These are phyloP conservation scores for Extremus antarcticus DNA, from an alignment of 495 filamentous ascomycete species.

Conservation along the genomic window DNA sequence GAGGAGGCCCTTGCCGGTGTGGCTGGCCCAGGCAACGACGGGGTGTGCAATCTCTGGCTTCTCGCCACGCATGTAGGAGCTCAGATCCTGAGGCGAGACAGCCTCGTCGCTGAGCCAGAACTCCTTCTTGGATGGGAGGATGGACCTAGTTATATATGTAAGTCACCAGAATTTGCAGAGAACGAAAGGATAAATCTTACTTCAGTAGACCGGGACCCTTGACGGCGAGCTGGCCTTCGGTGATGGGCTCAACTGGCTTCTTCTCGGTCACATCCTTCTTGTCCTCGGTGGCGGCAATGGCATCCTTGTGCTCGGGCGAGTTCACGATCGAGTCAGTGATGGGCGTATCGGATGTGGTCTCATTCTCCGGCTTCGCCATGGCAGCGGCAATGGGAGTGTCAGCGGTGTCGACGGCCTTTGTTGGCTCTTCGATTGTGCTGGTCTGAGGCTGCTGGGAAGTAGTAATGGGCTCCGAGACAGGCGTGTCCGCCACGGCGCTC, in stretches of 20 bases:
- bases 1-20: constrained; percentile 91
- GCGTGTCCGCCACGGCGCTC: constrained; percentile 1
- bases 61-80: constrained; percentile 70
- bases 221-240: constrained; percentile 71
- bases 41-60: constrained; percentile 73
- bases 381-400: constrained; percentile 41
- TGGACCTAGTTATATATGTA: constrained; percentile 36
- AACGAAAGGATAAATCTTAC: constrained; percentile 58
- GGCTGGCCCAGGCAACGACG: constrained; percentile 72
- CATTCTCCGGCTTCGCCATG: constrained; percentile 33
- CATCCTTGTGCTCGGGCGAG: not conserved
- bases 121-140: constrained; percentile 64
- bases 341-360: constrained; percentile 29
- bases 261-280: constrained; percentile 39
- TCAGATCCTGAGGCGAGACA: constrained; percentile 61
- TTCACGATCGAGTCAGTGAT: not conserved
- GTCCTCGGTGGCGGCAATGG: too few relatives aligned
- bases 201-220: constrained; percentile 85
- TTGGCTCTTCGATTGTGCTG: not conserved
- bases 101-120: constrained; percentile 90
- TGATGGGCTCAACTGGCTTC: constrained; percentile 50
- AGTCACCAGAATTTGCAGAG: constrained; percentile 10
- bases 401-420: not conserved
- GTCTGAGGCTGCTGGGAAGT: constrained; percentile 4
- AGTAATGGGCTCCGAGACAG: constrained; percentile 1